Evolutionary conservation across 2,329 filamentous ascomycete genomes (phyloP).

Genomic region (Coniochaeta sp.): DNA sequence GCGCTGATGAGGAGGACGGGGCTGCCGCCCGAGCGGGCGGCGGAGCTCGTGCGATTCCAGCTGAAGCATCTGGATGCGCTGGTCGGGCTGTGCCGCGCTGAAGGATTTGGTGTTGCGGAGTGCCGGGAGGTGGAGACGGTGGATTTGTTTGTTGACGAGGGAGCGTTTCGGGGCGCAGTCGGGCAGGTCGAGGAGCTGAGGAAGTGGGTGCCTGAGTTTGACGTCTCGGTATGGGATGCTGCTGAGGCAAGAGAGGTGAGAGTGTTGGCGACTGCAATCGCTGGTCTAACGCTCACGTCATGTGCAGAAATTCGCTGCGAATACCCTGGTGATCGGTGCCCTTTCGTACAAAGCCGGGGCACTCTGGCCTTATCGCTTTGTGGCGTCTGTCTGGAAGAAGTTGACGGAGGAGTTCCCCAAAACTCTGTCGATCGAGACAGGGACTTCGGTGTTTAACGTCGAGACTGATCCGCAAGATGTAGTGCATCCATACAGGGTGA

Average conservation of each 20-base stretch:
- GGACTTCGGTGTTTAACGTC: conserved; percentile 23
- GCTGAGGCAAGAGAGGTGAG: conserved; percentile 23
- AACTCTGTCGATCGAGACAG: conserved; percentile 28
- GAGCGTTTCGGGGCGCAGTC: neutral
- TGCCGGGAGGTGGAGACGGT: conserved; percentile 37
- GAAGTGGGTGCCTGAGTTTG: conserved; percentile 30
- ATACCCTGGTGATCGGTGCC: conserved; percentile 29
- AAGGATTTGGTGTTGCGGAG: conserved; percentile 27
- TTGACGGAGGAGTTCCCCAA: conserved; percentile 26
- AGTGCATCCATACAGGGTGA: conserved; percentile 29
- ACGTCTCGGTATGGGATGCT: conserved; percentile 24
- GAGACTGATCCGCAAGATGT: conserved; percentile 14
- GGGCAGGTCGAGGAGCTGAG: conserved; percentile 17
- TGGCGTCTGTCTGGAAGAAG: conserved; percentile 35
- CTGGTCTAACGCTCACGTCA: neutral
- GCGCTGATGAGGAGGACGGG: neutral
- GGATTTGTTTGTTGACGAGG: conserved; percentile 24
- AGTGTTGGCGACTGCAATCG: neutral
- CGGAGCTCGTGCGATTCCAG: conserved; percentile 34
- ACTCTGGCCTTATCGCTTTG: conserved; percentile 43
- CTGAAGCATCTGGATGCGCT: conserved; percentile 32
- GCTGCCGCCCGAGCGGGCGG: conserved; percentile 29
- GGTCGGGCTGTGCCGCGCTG: conserved; percentile 26
- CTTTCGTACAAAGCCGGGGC: conserved; percentile 38
- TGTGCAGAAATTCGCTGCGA: conserved; percentile 25